Evolutionary conservation across 2,329 filamentous ascomycete species (phyloP), one percentile per base, ranked within the genome.

Genomic region (Xylaria polymorpha): DNA sequence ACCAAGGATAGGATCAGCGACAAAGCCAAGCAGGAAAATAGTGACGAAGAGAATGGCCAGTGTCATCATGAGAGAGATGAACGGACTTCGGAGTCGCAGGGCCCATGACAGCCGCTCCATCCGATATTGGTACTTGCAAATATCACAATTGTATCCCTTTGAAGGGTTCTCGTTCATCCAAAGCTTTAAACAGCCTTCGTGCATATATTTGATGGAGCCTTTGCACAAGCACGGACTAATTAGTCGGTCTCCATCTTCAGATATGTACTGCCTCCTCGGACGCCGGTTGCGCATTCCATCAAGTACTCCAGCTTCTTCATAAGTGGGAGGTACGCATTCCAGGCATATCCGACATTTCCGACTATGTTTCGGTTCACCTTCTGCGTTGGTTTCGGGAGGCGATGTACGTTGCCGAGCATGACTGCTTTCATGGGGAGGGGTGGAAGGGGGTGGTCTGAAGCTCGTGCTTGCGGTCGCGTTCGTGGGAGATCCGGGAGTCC

Each of bases 211-310:
- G 74, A 95, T 93, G 46, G 92, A 93, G 61, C 96, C 96, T 82
- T 93, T 97, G 86, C 96, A 99, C 81, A 91, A 90, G 85, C 96
- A 99, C 43, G 96, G 96, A 63, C 92, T 92, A 74, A 98, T 87
- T 35, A 99, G 84, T 60, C 94, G 74, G 25, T 71, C 75, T 46
- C 73, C 74, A 59, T 76, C 68, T 61, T 77, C 74, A 25, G 71
- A 74, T 22, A 77, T 66, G 53, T 77, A 77, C 6, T 72, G 71
- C 66, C 72, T 72, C 57, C 68, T 77, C 9, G 71, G 74, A 39
- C 71, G 72, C 10, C 67, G 70, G 18, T 74, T 73, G 41, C 76
- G 74, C 25, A 77, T 66, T 9, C 75, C 72, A 39, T 67, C 74
- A 85, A 69, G 63, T 20, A 77, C 65, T 1, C 74, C 72, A 4